Evolutionary conservation across 345 rosid species (phyloP), one percentile per base, ranked within the genome.

Genomic region (Cardamine occulta): DNA sequence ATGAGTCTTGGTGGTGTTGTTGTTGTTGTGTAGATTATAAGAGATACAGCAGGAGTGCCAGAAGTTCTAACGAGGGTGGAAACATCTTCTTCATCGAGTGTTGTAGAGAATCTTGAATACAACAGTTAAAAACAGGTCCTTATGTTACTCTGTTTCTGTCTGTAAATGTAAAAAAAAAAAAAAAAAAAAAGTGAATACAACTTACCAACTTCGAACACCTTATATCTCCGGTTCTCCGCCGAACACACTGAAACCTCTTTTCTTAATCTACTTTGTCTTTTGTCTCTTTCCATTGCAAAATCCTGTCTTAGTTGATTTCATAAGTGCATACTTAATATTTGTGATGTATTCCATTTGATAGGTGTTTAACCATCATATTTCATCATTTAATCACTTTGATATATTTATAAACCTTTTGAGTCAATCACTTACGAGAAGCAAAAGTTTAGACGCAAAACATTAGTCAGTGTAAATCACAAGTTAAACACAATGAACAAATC

Each of bases 31-130:
- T 88, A 93, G 98, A 89, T 93, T 76, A 74, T 89, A 48, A 87
- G 98, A 72, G 90, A 85, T 79, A 74, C 88, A 1, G 53, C 85
- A 2, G 98, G 98, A 75, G 47, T 84, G 63, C 96, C 97, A 31
- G 97, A 90, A 87, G 97, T 94, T 74, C 86, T 94, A 61, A 91
- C 97, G 31, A 87, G 92, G 84, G 75, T 87, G 66, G 97, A 88
- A 67, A 69, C 82, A 7, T 80, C 91, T 13, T 68, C 88, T 18
- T 66, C 87, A 29, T 60, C 88, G 55, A 69, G 84, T 2, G 7
- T 79, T 31, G 80, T 52, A 7, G 91, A 87, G 40, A 53, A 85
- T 42, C 37, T 76, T 71, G 92, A 88, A 62, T 94, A 94, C 57
- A 88, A 80, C 83, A 91, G 89, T 81, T 94, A 88, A 80, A 37